Evolutionary conservation across 2,329 filamentous ascomycete species (phyloP).

Genomic region (Neonectria neomacrospora): DNA sequence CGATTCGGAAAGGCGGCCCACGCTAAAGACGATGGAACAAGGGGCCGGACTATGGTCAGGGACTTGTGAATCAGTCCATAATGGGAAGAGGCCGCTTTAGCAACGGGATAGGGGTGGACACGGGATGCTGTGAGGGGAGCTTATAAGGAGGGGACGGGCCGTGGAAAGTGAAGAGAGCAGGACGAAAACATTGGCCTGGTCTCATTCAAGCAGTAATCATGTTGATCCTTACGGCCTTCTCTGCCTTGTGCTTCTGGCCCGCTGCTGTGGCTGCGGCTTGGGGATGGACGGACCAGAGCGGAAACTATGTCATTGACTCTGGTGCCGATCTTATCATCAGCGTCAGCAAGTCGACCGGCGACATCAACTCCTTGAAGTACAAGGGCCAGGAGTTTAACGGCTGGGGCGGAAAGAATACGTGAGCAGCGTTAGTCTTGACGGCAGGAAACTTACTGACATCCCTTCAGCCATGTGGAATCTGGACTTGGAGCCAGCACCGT

Average conservation of each 20-base stretch:
- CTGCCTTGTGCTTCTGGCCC: constrained; percentile 42
- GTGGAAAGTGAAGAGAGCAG: background rate
- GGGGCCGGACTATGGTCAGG: background rate
- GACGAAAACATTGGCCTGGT: background rate
- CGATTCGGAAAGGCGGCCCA: constrained; percentile 3
- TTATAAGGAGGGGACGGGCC: constrained; percentile 29
- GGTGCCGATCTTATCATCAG: constrained; percentile 48
- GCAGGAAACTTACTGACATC: background rate
- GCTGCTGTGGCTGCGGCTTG: constrained; percentile 50
- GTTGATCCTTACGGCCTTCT: constrained; percentile 43
- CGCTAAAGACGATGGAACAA: background rate
- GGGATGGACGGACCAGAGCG: constrained; percentile 53
- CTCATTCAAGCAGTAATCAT: constrained; percentile 25
- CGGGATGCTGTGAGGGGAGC: constrained; percentile 1
- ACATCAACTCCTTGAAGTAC: constrained; percentile 49
- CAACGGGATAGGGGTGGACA: background rate
- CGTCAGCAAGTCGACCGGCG: constrained; percentile 50
- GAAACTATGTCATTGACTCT: constrained; percentile 52
- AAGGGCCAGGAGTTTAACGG: constrained; percentile 49
- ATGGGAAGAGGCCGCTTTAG: background rate
- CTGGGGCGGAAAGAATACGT: constrained; percentile 45
- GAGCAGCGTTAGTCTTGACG: background rate
- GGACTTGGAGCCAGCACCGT: constrained; percentile 48
- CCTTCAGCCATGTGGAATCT: constrained; percentile 44
- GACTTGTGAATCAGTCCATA: background rate